These are phyloP conservation scores for Aspergillus texensis DNA, from an alignment of 2,329 filamentous ascomycete species.

Conservation along the genomic window DNA sequence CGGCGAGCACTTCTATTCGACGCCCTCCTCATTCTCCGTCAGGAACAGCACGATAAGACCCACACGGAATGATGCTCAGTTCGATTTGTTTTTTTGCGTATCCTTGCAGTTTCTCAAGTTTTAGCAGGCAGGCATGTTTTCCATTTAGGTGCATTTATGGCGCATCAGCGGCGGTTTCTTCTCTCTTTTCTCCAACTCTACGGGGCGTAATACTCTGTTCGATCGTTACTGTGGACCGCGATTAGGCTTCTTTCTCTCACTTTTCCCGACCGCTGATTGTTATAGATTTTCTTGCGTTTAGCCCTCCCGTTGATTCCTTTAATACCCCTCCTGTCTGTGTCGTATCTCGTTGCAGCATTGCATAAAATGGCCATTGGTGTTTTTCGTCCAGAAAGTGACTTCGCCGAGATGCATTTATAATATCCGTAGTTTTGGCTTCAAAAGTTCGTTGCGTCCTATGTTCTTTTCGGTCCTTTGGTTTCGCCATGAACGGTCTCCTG, in stretches of 20 bases:
- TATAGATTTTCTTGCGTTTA: slow-evolving; percentile 19
- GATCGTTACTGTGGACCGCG: not conserved
- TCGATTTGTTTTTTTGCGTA: slow-evolving; percentile 14
- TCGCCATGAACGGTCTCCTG: not conserved
- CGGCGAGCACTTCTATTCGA: slow-evolving; percentile 25
- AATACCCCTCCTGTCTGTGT: slow-evolving; percentile 18
- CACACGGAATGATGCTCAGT: not conserved
- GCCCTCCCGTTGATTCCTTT: slow-evolving; percentile 6
- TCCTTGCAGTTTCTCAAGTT: slow-evolving; percentile 7
- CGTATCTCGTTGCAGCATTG: slow-evolving; percentile 2
- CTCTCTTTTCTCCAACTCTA: not conserved
- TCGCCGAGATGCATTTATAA: not conserved
- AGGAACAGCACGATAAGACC: slow-evolving; percentile 29
- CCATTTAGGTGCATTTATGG: slow-evolving; percentile 25
- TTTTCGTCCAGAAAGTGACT: not conserved
- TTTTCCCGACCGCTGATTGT: slow-evolving; percentile 3
- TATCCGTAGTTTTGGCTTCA: not conserved
- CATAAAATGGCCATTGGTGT: slow-evolving; percentile 8
- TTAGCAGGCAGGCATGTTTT: slow-evolving; percentile 6
- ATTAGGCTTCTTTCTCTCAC: slow-evolving; percentile 1
- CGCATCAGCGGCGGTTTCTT: slow-evolving; percentile 27
- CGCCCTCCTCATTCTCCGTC: slow-evolving; percentile 27
- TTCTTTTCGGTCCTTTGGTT: not conserved
- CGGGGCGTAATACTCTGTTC: not conserved
- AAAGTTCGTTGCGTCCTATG: not conserved